Evolutionary conservation across 2,329 filamentous ascomycete genomes (phyloP), one percentile per base, ranked within the genome.

Genomic region (Alternaria infectoria): DNA sequence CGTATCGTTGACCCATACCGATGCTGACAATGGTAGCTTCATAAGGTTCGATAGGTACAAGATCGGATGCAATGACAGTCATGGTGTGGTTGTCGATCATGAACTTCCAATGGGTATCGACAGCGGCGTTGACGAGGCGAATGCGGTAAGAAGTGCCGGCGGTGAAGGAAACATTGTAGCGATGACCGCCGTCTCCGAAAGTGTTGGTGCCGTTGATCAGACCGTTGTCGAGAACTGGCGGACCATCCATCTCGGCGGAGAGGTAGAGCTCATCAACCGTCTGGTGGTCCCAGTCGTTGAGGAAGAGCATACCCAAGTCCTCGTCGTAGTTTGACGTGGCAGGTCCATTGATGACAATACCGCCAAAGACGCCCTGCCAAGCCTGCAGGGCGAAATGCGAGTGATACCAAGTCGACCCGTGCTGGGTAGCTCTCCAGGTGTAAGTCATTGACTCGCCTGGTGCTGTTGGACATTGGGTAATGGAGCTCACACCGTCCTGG

Each of bases 181-280:
- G 76, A 21, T 62, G 69, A 5, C 74, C 72, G 12, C 69, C 73
- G 46, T 74, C 70, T 5, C 71, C 69, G 66, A 75, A 82, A 1
- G 77, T 75, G 64, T 83, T 83, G 62, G 76, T 80, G 21, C 81
- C 81, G 66, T 83, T 83, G 73, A 83, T 83, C 6, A 83, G 70
- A 56, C 78, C 80, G 52, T 79, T 83, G 67, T 82, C 80, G 11
- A 83, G 68, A 5, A 71, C 78, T 10, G 73, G 78, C 4, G 80
- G 78, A 3, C 73, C 73, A 8, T 57, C 65, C 21, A 64, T 65
- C 43, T 78, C 60, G 11, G 77, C 77, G 10, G 26, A 25, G 19
- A 68, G 60, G 47, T 75, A 81, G 45, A 81, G 75, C 30, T 75
- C 70, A 52, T 81, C 78, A 15, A 78, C 76, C 26, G 80, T 78